These are phyloP conservation scores for Coemansia sp. DNA, from an alignment of 192 early-diverging fungal species.

Conservation along the genomic window DNA sequence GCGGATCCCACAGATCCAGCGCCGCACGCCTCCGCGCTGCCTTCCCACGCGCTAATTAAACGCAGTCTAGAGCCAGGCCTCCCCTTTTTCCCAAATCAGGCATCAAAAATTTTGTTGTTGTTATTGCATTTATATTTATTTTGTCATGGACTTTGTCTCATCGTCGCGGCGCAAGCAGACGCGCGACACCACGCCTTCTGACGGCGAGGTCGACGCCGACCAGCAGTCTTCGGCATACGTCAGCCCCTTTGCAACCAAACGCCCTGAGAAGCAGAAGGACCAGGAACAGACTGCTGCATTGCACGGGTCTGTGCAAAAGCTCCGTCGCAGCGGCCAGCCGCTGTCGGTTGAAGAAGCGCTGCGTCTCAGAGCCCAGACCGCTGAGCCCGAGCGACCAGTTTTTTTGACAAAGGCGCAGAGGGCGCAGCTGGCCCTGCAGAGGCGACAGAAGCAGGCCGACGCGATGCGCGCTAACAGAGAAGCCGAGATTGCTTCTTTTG, in stretches of 20 bases:
- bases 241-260: neutral
- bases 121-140: neutral
- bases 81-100: neutral
- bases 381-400: conserved; percentile 36
- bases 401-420: conserved; percentile 94
- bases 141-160: neutral
- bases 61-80: neutral
- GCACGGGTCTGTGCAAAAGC: neutral
- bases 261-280: neutral
- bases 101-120: too few species aligned
- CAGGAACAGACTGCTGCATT: neutral
- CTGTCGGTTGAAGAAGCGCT: conserved; percentile 50
- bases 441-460: conserved; percentile 79
- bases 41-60: neutral
- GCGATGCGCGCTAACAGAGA: conserved; percentile 64
- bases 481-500: conserved; percentile 51
- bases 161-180: neutral
- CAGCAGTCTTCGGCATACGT: neutral
- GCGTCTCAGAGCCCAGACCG: conserved; percentile 22
- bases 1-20: neutral
- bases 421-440: conserved; percentile 81
- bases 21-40: neutral
- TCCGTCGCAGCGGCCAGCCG: conserved; percentile 12
- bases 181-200: neutral
- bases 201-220: conserved; percentile 9